These are phyloP conservation scores for Coemansia sp. DNA, from an alignment of 192 early-diverging fungal species.

Conservation along the genomic window DNA sequence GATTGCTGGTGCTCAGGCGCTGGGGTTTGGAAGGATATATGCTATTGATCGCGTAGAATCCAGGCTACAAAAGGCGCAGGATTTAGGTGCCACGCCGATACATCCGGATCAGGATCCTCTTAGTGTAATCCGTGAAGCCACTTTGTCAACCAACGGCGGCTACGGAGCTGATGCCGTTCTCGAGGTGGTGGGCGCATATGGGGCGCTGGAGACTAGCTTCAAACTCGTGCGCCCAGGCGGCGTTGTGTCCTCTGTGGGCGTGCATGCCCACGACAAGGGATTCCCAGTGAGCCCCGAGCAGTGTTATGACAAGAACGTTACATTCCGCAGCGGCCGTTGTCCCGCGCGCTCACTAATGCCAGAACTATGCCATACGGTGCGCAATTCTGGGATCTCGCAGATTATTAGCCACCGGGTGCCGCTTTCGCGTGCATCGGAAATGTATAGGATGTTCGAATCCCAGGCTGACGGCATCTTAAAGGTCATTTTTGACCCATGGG, in stretches of 20 bases:
- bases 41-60: slow-evolving; percentile 48
- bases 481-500: slow-evolving; percentile 42
- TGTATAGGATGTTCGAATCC: slow-evolving; percentile 55
- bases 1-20: slow-evolving; percentile 37
- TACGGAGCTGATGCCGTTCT: slow-evolving; percentile 55
- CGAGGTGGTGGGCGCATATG: slow-evolving; percentile 55
- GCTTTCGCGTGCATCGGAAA: slow-evolving; percentile 41
- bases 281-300: slow-evolving; percentile 57
- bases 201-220: slow-evolving; percentile 49
- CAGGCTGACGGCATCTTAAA: slow-evolving; percentile 27
- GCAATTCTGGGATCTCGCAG: slow-evolving; percentile 32
- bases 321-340: slow-evolving; percentile 56
- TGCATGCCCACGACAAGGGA: slow-evolving; percentile 49
- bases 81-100: slow-evolving; percentile 39
- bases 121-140: slow-evolving; percentile 14
- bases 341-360: slow-evolving; percentile 53
- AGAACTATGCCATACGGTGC: slow-evolving; percentile 30
- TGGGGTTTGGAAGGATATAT: slow-evolving; percentile 43
- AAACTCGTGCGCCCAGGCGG: slow-evolving; percentile 54
- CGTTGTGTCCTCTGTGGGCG: slow-evolving; percentile 58
- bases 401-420: slow-evolving; percentile 52
- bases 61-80: slow-evolving; percentile 44
- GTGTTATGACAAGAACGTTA: slow-evolving; percentile 60
- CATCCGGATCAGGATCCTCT: slow-evolving; percentile 14
- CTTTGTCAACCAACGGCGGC: slow-evolving; percentile 19